A percentile compares a stretch with the other conserved stretches of the same genome.
Conservation (phyloP, 2,329 filamentous ascomycete genomes). For the Trichoderma arundinaceum region DNA sequence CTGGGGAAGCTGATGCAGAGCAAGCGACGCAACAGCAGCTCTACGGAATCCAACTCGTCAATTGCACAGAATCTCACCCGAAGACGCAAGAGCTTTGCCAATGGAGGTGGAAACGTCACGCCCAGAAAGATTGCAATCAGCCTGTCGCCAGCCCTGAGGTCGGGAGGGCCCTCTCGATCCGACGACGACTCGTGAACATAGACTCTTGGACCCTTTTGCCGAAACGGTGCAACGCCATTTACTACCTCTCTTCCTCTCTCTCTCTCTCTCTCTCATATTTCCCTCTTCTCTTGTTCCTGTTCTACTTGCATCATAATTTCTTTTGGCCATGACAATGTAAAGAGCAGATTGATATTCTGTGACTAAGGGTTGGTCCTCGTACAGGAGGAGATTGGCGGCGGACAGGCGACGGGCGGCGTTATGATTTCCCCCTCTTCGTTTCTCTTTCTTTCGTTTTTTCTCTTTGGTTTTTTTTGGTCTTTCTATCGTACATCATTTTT, state of each 20-base stretch:
- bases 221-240: background rate
- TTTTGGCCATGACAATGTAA: constrained; percentile 19
- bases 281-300: constrained; percentile 5
- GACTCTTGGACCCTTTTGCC: no score
- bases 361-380: constrained; percentile 26
- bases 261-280: constrained; percentile 9
- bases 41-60: constrained; percentile 51
- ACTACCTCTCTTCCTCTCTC: background rate
- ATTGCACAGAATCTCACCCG: constrained; percentile 42
- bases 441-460: background rate
- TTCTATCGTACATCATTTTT: background rate
- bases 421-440: background rate
- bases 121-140: constrained; percentile 65
- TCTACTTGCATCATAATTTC: constrained; percentile 15
- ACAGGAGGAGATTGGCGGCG: constrained; percentile 7
- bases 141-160: constrained; percentile 55
- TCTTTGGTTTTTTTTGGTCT: background rate
- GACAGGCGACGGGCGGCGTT: constrained; percentile 28
- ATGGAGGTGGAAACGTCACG: constrained; percentile 48
- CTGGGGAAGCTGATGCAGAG: constrained; percentile 77
- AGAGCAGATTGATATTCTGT: constrained; percentile 20
- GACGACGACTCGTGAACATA: constrained; percentile 47
- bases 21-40: constrained; percentile 66
- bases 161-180: constrained; percentile 46
- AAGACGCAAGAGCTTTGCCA: constrained; percentile 51